These are phyloP conservation scores for Pezicula neosporulosa DNA, from an alignment of 2,329 filamentous ascomycete genomes.

Conservation along the genomic window DNA sequence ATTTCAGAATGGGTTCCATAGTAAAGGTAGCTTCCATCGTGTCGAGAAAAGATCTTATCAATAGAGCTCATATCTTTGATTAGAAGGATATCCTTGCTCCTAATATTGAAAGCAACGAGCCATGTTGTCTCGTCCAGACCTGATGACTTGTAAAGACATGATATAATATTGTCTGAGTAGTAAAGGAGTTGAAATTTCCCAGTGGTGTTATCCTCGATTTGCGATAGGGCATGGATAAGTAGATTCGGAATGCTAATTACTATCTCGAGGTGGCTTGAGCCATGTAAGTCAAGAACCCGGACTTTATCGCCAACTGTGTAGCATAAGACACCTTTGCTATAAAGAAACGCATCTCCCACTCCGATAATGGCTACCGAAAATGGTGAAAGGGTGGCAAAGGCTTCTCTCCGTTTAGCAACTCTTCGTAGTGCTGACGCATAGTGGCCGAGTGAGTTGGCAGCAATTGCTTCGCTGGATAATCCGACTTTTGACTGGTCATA, in stretches of 20 bases:
- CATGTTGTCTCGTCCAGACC: constrained; percentile 37
- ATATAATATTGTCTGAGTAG: constrained; percentile 53
- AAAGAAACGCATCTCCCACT: constrained; percentile 58
- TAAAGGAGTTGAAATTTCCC: constrained; percentile 53
- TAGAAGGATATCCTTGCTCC: constrained; percentile 36
- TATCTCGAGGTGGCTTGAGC: constrained; percentile 44
- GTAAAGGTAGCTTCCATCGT: constrained; percentile 57
- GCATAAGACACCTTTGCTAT: constrained; percentile 61
- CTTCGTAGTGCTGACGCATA: constrained; percentile 55
- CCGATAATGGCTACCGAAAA: constrained; percentile 59
- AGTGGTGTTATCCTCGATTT: constrained; percentile 30
- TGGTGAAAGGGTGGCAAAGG: constrained; percentile 58
- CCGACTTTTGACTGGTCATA: constrained; percentile 20
- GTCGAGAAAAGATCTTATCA: constrained; percentile 63
- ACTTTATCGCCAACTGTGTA: constrained; percentile 53
- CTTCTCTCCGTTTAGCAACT: constrained; percentile 56
- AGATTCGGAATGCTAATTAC: constrained; percentile 49
- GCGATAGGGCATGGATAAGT: constrained; percentile 32
- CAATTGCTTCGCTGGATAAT: constrained; percentile 22
- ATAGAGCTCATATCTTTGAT: constrained; percentile 39
- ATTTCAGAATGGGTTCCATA: constrained; percentile 60
- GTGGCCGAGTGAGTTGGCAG: not conserved
- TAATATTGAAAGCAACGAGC: constrained; percentile 49
- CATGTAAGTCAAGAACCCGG: constrained; percentile 56
- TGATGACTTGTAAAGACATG: constrained; percentile 50